These are phyloP conservation scores for Thraustochytrium sp. DNA, from an alignment of 352 stramenopile species.

Conservation along the genomic window DNA sequence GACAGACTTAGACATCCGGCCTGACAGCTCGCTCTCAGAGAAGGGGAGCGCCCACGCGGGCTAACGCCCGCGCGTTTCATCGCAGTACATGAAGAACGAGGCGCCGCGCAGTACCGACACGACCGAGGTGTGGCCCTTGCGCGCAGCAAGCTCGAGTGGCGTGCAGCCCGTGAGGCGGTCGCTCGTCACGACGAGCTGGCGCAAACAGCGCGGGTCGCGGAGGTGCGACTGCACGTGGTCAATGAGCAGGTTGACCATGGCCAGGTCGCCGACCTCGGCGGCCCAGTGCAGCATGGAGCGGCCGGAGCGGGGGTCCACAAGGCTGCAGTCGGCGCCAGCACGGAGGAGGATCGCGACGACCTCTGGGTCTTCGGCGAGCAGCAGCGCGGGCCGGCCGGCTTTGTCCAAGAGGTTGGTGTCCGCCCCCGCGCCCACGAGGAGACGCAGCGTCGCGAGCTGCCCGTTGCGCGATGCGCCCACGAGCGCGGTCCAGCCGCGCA, in stretches of 20 bases:
- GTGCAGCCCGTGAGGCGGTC: background rate
- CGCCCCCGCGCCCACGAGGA: background rate
- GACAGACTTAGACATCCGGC: too few relatives aligned
- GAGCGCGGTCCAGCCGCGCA: slow-evolving; percentile 13
- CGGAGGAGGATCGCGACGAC: background rate
- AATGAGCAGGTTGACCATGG: background rate
- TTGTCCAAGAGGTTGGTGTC: background rate
- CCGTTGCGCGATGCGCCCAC: background rate
- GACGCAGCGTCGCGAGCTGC: background rate
- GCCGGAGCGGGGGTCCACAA: background rate
- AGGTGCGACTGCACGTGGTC: background rate
- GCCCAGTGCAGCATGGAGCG: background rate
- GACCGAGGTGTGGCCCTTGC: background rate
- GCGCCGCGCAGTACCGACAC: slow-evolving; percentile 1
- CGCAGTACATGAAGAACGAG: slow-evolving; percentile 7
- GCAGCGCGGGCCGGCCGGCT: background rate
- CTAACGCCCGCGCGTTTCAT: too few relatives aligned
- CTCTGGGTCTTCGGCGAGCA: background rate
- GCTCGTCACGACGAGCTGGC: background rate
- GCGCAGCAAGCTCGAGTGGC: background rate
- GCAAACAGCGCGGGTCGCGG: background rate
- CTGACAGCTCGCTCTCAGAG: too few relatives aligned
- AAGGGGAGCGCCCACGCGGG: too few relatives aligned
- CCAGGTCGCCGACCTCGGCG: background rate
- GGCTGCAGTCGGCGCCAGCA: background rate